Percentiles rank a stretch among this genome's conserved stretches.
These are phyloP conservation scores for Pestalotiopsis sp. DNA, from an alignment of 2,329 filamentous ascomycete species.

Conservation along the genomic window DNA sequence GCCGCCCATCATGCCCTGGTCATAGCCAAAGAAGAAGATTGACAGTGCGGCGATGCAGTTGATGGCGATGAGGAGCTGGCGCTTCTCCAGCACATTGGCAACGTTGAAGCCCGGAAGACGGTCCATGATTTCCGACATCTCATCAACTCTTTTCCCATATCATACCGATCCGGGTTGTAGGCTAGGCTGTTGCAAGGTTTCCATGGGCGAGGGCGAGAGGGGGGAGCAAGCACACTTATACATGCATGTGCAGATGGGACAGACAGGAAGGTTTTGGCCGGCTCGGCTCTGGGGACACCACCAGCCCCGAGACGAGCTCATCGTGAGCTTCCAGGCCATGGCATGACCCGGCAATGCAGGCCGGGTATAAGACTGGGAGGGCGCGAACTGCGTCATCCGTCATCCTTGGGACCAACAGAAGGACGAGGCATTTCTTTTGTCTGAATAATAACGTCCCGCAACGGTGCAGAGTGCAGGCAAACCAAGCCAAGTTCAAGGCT, in stretches of 20 bases:
- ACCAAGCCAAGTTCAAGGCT: background rate
- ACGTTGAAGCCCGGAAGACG: conserved; percentile 34
- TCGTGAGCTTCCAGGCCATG: background rate
- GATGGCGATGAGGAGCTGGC: conserved; percentile 41
- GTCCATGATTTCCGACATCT: conserved; percentile 24
- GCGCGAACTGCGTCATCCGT: background rate
- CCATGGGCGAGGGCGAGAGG: background rate
- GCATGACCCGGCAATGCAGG: background rate
- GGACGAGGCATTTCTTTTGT: background rate
- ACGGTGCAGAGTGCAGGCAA: background rate
- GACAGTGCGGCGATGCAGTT: conserved; percentile 66
- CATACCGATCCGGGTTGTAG: background rate
- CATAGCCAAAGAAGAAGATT: conserved; percentile 69
- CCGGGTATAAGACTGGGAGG: background rate
- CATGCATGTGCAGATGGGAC: background rate
- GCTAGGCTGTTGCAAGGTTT: background rate
- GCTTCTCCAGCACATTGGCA: conserved; percentile 34
- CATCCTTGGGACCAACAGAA: background rate
- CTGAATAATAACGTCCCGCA: background rate
- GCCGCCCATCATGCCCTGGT: conserved; percentile 41
- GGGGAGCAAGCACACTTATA: background rate
- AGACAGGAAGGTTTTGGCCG: background rate
- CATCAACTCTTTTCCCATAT: background rate
- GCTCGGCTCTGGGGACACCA: background rate
- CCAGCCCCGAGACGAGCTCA: conserved; percentile 5